Conservation (phyloP, 169 alveolate genomes). For the Eimeria nieschulzi region DNA sequence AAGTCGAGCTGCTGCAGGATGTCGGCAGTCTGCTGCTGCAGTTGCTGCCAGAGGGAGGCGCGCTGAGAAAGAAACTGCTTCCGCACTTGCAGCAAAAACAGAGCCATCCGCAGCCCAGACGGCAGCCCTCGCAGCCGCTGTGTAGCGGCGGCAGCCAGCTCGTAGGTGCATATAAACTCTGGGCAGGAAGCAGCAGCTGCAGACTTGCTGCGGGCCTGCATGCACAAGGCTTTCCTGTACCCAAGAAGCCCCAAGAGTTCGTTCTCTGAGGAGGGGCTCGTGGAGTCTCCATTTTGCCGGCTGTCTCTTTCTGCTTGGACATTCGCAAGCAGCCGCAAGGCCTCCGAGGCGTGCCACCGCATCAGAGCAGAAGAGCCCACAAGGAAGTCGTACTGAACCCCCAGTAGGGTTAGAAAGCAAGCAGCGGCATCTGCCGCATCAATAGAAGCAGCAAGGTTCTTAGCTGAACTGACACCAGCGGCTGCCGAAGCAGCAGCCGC, state of each 20-base stretch:
- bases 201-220: background rate
- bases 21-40: constrained; percentile 32
- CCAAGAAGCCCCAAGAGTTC: background rate
- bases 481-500: background rate
- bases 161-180: background rate
- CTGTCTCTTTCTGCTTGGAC: background rate
- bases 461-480: constrained; percentile 1
- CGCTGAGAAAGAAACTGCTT: constrained; percentile 19
- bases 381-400: background rate
- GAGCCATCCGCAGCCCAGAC: background rate
- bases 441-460: background rate
- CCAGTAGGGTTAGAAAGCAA: background rate
- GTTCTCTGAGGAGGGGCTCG: background rate
- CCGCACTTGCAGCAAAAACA: constrained; percentile 54
- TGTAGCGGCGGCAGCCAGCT: background rate
- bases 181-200: background rate
- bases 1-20: background rate
- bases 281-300: background rate
- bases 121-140: constrained; percentile 38
- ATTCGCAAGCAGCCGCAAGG: background rate
- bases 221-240: background rate
- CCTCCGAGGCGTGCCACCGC: constrained; percentile 26
- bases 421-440: constrained; percentile 7
- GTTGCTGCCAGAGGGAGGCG: background rate
- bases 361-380: constrained; percentile 13